Percentiles rank a stretch among this genome's conserved stretches.
Conservation (phyloP, 75 land plant species). For the Picea glauca region DNA sequence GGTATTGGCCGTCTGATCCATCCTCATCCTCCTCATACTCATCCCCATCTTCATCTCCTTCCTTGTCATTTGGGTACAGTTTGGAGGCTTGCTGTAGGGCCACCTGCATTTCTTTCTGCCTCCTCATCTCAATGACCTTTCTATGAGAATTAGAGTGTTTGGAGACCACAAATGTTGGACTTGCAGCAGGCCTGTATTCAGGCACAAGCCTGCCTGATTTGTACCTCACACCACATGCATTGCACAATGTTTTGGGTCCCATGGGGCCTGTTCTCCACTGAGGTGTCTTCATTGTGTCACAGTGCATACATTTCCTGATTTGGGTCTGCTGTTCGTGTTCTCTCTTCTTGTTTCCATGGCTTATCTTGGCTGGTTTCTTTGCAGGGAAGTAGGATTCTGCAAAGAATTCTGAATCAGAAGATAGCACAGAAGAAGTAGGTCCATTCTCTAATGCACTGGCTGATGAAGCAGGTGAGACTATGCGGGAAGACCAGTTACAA, state of each 20-base stretch:
- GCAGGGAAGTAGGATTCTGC: not conserved
- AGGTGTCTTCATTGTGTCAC: slow-evolving; percentile 86
- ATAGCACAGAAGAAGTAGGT: not conserved
- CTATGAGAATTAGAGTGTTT: slow-evolving; percentile 96
- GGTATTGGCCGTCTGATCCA: not conserved
- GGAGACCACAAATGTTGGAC: slow-evolving; percentile 76
- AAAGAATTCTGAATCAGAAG: slow-evolving; percentile 11
- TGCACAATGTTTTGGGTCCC: slow-evolving; percentile 98
- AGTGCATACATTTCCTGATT: slow-evolving; percentile 84
- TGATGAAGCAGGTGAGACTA: slow-evolving; percentile 32
- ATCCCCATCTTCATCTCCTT: not conserved
- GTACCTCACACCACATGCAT: slow-evolving; percentile 96
- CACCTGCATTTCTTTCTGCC: slow-evolving; percentile 60
- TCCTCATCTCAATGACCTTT: slow-evolving; percentile 88
- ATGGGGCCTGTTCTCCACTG: slow-evolving; percentile 98
- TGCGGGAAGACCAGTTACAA: slow-evolving; percentile 58
- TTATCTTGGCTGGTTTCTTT: slow-evolving; percentile 6
- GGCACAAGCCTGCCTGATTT: slow-evolving; percentile 94
- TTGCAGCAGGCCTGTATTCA: slow-evolving; percentile 97
- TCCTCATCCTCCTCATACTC: not conserved
- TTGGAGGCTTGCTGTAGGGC: slow-evolving; percentile 14
- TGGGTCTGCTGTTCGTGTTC: slow-evolving; percentile 5
- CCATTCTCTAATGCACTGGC: slow-evolving; percentile 8
- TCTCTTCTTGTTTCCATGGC: slow-evolving; percentile 12
- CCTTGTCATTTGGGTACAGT: not conserved